A percentile compares a stretch with the other conserved stretches of the same genome.
These are phyloP conservation scores for Lactarius akahatsu DNA, from an alignment of 768 basidiomycete species.

Conservation along the genomic window DNA sequence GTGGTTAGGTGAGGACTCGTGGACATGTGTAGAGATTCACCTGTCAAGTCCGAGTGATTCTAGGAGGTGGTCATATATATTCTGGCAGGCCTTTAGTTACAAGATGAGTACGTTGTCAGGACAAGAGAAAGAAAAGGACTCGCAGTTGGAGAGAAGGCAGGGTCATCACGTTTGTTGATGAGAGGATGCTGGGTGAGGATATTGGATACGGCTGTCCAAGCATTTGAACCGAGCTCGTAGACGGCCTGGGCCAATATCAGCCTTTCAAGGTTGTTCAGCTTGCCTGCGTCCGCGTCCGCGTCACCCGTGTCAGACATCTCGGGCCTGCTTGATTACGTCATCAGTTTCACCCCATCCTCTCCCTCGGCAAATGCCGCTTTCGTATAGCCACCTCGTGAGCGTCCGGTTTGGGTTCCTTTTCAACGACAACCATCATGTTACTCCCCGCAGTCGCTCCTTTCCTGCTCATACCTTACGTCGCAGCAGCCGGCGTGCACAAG, in stretches of 20 bases:
- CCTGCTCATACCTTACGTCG: conserved; percentile 47
- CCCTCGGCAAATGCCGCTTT: conserved; percentile 18
- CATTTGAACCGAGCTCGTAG: conserved; percentile 71
- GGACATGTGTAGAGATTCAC: neutral
- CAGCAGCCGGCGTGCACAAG: conserved; percentile 65
- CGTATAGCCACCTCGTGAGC: neutral
- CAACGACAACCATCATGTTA: conserved; percentile 43
- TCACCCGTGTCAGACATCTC: neutral
- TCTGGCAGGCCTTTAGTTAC: conserved; percentile 10
- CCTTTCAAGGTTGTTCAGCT: conserved; percentile 53
- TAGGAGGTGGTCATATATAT: conserved; percentile 13
- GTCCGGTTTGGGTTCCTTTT: conserved; percentile 12
- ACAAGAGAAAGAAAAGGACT: conserved; percentile 39
- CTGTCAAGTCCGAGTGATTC: conserved; percentile 14
- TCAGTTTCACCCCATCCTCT: neutral
- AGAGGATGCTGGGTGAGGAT: conserved; percentile 72
- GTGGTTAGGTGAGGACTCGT: neutral
- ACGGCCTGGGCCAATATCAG: conserved; percentile 86
- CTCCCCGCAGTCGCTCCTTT: conserved; percentile 44
- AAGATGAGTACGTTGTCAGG: conserved; percentile 1
- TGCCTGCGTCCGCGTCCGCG: neutral
- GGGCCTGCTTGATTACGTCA: conserved; percentile 16
- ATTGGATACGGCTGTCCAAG: conserved; percentile 67
- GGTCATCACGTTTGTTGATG: conserved; percentile 52
- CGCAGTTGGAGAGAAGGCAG: conserved; percentile 61